phyloP scores from a whole-genome alignment of 768 basidiomycete genomes.

The Tricholoma furcatifolium region DNA sequence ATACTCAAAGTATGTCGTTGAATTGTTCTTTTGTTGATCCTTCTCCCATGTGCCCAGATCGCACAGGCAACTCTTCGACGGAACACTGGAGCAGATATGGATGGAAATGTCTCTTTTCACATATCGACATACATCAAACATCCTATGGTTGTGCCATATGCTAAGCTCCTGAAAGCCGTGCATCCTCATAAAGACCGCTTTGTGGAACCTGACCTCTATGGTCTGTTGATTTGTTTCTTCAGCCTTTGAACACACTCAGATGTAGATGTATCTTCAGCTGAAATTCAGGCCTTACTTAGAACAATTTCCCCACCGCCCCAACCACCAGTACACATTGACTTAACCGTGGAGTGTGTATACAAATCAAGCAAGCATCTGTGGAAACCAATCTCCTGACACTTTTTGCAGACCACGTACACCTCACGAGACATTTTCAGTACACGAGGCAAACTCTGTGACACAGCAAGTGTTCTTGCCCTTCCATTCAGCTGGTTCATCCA shows the following conservation, averaged over 20 bases:
- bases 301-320: conserved; percentile 3
- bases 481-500: conserved; percentile 11
- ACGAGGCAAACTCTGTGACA: conserved; percentile 8
- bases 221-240: conserved; percentile 18
- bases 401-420: background rate
- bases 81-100: conserved; percentile 22
- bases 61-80: conserved; percentile 36
- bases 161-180: conserved; percentile 30
- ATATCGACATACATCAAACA: conserved; percentile 25
- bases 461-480: conserved; percentile 17
- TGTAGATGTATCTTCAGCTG: conserved; percentile 2
- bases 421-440: background rate
- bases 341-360: conserved; percentile 8
- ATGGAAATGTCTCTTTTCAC: conserved; percentile 26
- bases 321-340: conserved; percentile 1
- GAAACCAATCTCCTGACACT: background rate
- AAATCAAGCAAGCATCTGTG: background rate
- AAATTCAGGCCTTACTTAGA: conserved; percentile 11
- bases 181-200: conserved; percentile 29
- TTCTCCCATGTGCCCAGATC: conserved; percentile 23
- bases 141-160: conserved; percentile 35
- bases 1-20: conserved; percentile 41
- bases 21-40: background rate
- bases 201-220: conserved; percentile 31
- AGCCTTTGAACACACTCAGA: background rate